Base-by-base conservation (phyloP, 768 basidiomycete genomes). In the Hortiboletus campestris region DNA sequence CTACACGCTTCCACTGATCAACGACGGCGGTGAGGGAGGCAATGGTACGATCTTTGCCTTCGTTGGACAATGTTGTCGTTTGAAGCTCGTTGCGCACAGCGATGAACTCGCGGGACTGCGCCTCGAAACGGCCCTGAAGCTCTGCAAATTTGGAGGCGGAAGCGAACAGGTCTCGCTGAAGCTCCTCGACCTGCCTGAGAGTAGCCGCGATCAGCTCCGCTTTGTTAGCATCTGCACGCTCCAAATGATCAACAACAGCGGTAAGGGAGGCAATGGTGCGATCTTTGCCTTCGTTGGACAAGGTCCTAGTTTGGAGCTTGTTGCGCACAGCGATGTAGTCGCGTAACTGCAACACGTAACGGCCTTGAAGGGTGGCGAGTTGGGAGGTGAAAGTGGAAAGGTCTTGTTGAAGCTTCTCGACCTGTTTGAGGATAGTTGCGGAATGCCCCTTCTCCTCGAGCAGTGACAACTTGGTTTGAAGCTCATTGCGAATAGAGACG, bases 401-500 rank as follows among this genome's bases (percentile, higher is more conserved):
- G 6, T 53, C 43, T 3, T 32, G 17, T 14, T 42, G 31, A 34
- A 60, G 47, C 6, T 32, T 29, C n/a, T 36, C 28, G 14, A 42
- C 45, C 14, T 40, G 39, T 11, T 35, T 9, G 20, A 25, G 5
- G 19, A 14, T 25, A 13, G 43, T 40, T 14, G 12, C 22, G 11
- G 49, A 38, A 14, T 25, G 39, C 6, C 28, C 49, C 17, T 45
- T 48, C 56, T 58, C 50, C 36, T 28, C 56, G 5, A 59, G 51
- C 2, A 45, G 34, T 29, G 31, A 49, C 6, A 32, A 29, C 22
- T 32, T 49, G 25, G 13, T 12, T 22, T 49, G 36, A 28, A 60
- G 50, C 19, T 59, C 34, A 14, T 5, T 44, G 14, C 42, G 42
- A 36, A 59, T 34, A 1, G 39, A 41, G 28, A 6, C 13, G 16